A percentile compares a stretch with the other conserved stretches of the same genome.
These are phyloP conservation scores for Pseudozyma hubeiensis DNA, from an alignment of 1,284 basidiomycete genomes.

Conservation along the genomic window DNA sequence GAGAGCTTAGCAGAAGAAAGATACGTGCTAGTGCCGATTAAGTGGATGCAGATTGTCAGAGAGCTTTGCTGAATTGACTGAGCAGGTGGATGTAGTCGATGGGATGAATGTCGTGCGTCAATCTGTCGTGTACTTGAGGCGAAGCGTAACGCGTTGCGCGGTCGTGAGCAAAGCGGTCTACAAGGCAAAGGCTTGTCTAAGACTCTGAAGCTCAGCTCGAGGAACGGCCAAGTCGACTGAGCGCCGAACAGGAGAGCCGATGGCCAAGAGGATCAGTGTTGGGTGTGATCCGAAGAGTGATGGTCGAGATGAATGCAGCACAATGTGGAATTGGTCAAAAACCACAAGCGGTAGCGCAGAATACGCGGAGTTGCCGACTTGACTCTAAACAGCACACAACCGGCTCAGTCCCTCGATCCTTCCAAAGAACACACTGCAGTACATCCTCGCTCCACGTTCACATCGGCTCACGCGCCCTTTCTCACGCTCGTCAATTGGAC, in stretches of 20 bases:
- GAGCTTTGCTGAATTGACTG: too few relatives aligned
- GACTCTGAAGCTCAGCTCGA: background rate
- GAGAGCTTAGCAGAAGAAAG: background rate
- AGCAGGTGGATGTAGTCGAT: too few relatives aligned
- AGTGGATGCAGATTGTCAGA: background rate
- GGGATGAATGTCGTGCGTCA: too few relatives aligned
- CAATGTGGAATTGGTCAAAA: slow-evolving; percentile 1
- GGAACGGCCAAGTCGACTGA: slow-evolving; percentile 6
- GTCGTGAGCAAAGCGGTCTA: background rate
- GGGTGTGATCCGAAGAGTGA: slow-evolving; percentile 9
- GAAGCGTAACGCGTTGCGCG: too few relatives aligned
- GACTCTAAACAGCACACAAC: background rate
- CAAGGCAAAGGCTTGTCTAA: background rate
- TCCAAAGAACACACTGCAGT: background rate
- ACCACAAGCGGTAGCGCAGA: too few relatives aligned
- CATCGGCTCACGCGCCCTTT: background rate
- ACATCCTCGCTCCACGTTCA: background rate
- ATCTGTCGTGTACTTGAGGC: too few relatives aligned
- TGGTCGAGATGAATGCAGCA: slow-evolving; percentile 11
- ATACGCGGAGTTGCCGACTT: too few relatives aligned
- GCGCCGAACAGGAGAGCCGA: slow-evolving; percentile 4
- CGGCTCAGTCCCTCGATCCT: background rate
- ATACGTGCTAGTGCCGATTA: background rate
- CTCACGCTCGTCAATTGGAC: too few relatives aligned
- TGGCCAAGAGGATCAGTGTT: background rate